Base-by-base conservation (phyloP, 2,329 filamentous ascomycete species). In the Calonectria pteridis region DNA sequence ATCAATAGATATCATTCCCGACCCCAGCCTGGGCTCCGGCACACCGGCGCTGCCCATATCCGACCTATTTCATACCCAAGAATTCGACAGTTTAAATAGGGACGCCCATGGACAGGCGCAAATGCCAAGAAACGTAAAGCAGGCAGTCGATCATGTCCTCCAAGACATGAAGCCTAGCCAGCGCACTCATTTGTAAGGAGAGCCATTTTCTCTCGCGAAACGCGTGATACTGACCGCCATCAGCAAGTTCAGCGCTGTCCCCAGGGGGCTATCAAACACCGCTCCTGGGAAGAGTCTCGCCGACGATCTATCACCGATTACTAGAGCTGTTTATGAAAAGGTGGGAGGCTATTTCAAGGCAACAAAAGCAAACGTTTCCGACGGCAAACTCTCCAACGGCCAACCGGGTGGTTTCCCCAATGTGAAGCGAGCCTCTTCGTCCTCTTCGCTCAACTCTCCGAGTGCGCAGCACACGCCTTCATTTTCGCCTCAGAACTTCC, bases 81-180 rank as follows among this genome's bases (percentile, higher is more conserved):
- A 90, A 76, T 88, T 96, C 78, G 91, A 93, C 77, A 89, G 89
- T 58, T 86, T 98, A 62, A 95, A 97, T 81, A 87, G 88, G 76
- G 94, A 96, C 82, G 92, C 93, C 73, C 85, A 87, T 50, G 89
- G 87, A 74, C 85, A 90, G 29, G 86, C 88, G 62, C 88, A 90
- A 53, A 88, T 89, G 35, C 93, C 94, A 26, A 90, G 91, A 81
- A 90, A 91, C 76, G 86, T 96, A 59, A 93, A 94, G 78, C 91
- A 93, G 78, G 93, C 92, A 14, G 88, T 96, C 58, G 90, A 93
- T 78, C 93, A 96, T 82, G 88, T 98, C 35, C 91, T 94, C 71
- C 91, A 93, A 75, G 89, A 98, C 50, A 84, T 98, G 70, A 92
- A 92, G 80, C 90, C 92, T 2, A 90, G 93, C n/a, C 92, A 93